These are phyloP conservation scores for Dysphania ambrosioides DNA, from an alignment of 148 eudicot genomes.

Conservation along the genomic window DNA sequence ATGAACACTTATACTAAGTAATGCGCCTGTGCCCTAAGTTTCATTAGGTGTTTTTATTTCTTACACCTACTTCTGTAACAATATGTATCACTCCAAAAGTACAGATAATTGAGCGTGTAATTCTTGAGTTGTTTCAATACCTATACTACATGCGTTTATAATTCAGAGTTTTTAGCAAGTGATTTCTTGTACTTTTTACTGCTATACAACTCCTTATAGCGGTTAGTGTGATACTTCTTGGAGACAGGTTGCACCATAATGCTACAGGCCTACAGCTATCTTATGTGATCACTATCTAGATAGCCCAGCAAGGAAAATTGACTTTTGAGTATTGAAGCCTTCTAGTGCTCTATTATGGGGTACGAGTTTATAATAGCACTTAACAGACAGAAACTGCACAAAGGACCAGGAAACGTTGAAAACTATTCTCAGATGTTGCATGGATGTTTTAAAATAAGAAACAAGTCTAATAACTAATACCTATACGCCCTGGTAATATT, in stretches of 20 bases:
- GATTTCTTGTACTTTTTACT: not conserved
- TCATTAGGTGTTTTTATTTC: slow-evolving; percentile 17
- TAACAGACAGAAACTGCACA: too few relatives aligned
- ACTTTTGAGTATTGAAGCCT: too few relatives aligned
- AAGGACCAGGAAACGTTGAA: too few relatives aligned
- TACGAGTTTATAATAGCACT: too few relatives aligned
- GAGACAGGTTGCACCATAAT: not conserved
- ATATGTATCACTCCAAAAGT: slow-evolving; percentile 17
- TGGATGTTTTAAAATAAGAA: too few relatives aligned
- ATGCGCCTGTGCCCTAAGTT: slow-evolving; percentile 17
- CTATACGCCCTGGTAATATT: not conserved
- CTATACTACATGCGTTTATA: slow-evolving; percentile 22
- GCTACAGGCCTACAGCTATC: not conserved
- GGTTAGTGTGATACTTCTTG: not conserved
- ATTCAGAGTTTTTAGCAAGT: slow-evolving; percentile 8
- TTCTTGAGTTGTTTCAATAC: slow-evolving; percentile 19
- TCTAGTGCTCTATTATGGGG: too few relatives aligned
- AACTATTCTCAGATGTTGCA: too few relatives aligned
- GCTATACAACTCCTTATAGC: not conserved
- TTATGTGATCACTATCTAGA: not conserved
- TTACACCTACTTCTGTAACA: slow-evolving; percentile 28
- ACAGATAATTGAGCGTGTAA: slow-evolving; percentile 21
- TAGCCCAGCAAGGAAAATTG: not conserved
- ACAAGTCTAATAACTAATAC: too few relatives aligned
- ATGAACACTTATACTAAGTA: slow-evolving; percentile 13